A percentile compares a stretch with the other conserved stretches of the same genome.
These are phyloP conservation scores for Exophiala calicioides DNA, from an alignment of 2,329 filamentous ascomycete genomes.

Conservation along the genomic window DNA sequence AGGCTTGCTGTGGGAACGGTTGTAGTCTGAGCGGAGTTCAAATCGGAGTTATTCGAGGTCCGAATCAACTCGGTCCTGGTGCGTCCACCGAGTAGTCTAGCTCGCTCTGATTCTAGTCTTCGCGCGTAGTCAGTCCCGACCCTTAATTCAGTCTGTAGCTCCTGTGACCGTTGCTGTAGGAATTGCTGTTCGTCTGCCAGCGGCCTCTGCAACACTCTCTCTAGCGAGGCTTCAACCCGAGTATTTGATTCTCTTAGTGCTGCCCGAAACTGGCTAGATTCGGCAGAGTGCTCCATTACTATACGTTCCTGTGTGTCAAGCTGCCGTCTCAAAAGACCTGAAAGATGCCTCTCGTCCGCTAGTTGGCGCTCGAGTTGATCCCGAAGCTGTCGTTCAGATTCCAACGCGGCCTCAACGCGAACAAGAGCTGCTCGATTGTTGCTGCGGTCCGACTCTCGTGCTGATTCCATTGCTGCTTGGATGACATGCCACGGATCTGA, in stretches of 20 bases:
- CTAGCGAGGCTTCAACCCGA: conserved; percentile 21
- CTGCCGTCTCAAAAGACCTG: conserved; percentile 25
- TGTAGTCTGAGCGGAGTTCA: conserved; percentile 21
- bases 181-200: conserved; percentile 26
- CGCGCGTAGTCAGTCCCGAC: conserved; percentile 14
- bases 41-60: conserved; percentile 2
- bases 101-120: conserved; percentile 20
- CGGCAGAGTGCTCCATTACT: conserved; percentile 14
- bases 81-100: conserved; percentile 9
- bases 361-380: conserved; percentile 28
- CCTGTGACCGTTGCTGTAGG: conserved; percentile 24
- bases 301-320: conserved; percentile 29
- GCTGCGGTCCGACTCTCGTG: conserved; percentile 16
- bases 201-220: conserved; percentile 24
- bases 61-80: background rate
- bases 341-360: conserved; percentile 28
- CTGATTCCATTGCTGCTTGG: conserved; percentile 26
- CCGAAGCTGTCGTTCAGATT: conserved; percentile 26
- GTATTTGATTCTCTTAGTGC: conserved; percentile 17
- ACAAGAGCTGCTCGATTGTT: conserved; percentile 15
- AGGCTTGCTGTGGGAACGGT: conserved; percentile 25
- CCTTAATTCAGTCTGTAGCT: conserved; percentile 25
- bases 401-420: conserved; percentile 28
- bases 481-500: conserved; percentile 30
- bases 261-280: conserved; percentile 13